Evolutionary conservation across 495 filamentous ascomycete species (phyloP).

Genomic region (Annulohypoxylon maeteangense): DNA sequence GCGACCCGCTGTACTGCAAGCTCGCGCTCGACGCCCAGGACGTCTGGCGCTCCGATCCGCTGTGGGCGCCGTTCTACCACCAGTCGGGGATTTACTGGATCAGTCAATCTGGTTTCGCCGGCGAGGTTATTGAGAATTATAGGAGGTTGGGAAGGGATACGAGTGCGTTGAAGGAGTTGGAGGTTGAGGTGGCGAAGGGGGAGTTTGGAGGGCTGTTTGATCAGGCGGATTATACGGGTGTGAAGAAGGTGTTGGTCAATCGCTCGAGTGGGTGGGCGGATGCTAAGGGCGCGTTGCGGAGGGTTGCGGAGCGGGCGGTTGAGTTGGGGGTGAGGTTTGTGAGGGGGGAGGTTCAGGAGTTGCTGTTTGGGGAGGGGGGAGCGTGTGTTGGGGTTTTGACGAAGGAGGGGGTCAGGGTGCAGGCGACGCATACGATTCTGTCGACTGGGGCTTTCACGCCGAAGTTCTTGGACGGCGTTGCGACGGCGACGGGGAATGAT

Average conservation of each 20-base stretch:
- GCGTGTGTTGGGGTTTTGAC: constrained; percentile 62
- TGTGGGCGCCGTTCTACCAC: constrained; percentile 66
- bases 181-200: constrained; percentile 56
- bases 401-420: constrained; percentile 51
- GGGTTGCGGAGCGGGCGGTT: constrained; percentile 58
- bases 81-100: constrained; percentile 66
- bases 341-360: constrained; percentile 55
- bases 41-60: constrained; percentile 62
- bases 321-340: constrained; percentile 65
- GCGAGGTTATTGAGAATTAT: constrained; percentile 62
- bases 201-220: constrained; percentile 64
- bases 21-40: constrained; percentile 68
- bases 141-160: constrained; percentile 55
- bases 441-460: constrained; percentile 69
- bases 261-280: constrained; percentile 69
- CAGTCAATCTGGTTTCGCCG: constrained; percentile 57
- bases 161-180: constrained; percentile 51
- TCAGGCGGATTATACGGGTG: constrained; percentile 63
- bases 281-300: constrained; percentile 63
- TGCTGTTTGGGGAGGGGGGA: constrained; percentile 56
- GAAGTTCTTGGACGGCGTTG: constrained; percentile 65
- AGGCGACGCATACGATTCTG: constrained; percentile 62
- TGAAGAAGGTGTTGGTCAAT: constrained; percentile 62
- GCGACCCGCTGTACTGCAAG: constrained; percentile 64
- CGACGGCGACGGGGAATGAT: constrained; percentile 51